These are phyloP conservation scores for Starmerella bombicola DNA, from an alignment of 805 yeast species.

Conservation along the genomic window DNA sequence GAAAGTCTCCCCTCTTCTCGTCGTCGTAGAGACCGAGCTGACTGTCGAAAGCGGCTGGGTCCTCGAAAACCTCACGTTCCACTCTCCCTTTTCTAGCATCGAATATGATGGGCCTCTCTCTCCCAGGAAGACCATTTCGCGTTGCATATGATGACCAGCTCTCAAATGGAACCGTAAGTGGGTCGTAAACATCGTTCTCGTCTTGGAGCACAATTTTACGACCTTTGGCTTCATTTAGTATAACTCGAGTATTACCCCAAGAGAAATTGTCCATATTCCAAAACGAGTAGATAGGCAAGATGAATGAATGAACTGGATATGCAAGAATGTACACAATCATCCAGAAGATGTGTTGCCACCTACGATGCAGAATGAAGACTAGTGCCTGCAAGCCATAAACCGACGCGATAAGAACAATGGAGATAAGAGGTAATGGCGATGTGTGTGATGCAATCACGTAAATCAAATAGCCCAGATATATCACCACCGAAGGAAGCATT, in stretches of 20 bases:
- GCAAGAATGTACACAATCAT: slow-evolving; percentile 46
- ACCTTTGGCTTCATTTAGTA: slow-evolving; percentile 43
- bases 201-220: slow-evolving; percentile 32
- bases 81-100: slow-evolving; percentile 29
- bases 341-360: slow-evolving; percentile 40
- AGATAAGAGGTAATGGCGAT: slow-evolving; percentile 40
- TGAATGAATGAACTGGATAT: slow-evolving; percentile 50
- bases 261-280: slow-evolving; percentile 56
- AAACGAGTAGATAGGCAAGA: slow-evolving; percentile 46
- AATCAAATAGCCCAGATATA: slow-evolving; percentile 42
- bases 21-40: too few relatives aligned
- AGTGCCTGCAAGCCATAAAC: slow-evolving; percentile 49
- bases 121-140: slow-evolving; percentile 30
- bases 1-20: background rate
- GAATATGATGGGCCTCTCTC: slow-evolving; percentile 28
- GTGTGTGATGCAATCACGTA: slow-evolving; percentile 39
- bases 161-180: slow-evolving; percentile 29
- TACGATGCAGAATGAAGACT: slow-evolving; percentile 38
- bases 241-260: slow-evolving; percentile 54
- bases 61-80: slow-evolving; percentile 23
- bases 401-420: slow-evolving; percentile 44
- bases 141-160: slow-evolving; percentile 31
- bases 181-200: slow-evolving; percentile 30
- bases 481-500: slow-evolving; percentile 47
- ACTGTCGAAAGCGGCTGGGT: slow-evolving; percentile 9